Base-by-base conservation (phyloP, 2,329 filamentous ascomycete species). In the Mycogone perniciosa region DNA sequence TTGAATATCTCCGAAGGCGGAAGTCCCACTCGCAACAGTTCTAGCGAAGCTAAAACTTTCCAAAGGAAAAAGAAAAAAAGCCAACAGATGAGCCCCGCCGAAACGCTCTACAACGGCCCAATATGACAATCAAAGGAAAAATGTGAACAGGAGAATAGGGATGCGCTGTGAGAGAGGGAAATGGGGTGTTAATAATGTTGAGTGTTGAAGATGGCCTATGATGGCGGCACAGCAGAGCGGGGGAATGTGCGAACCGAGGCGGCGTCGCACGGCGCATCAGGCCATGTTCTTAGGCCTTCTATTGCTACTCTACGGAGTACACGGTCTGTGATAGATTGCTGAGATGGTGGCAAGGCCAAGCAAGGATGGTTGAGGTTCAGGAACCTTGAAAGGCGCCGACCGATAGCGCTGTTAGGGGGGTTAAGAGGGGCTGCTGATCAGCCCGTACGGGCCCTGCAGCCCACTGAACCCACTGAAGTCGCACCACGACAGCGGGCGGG, bases 121-220 rank as follows among this genome's bases (percentile, higher is more conserved):
- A 20, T 20, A 20, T 20, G 20, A 20, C 20, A 11, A 30, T 10
- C 3, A 26, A 47, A 40, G 13, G 33, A 30, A 5, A 8, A 20
- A n/a, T 11, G 11, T 11, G 20, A 20, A 38, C 35, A 7, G 35
- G 42, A 27, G 34, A n/a, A 31, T 9, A 39, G 44, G 35, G 13
- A 30, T 30, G 3, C 30, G 37, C 7, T 27, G 35, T 31, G 30
- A 13, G 42, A 33, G 43, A 46, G 48, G 38, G 44, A 37, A 31
- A 38, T 10, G 37, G 39, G 33, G 38, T 43, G 50, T 52, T 48
- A 52, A 52, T 52, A 52, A 52, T 52, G 50, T 52, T 52, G 50
- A 52, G 50, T 48, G 50, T 34, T 47, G 50, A 48, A 46, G 38
- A 48, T 29, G 44, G 45, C 34, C 39, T 51, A 39, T 40, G 42